phyloP scores from a whole-genome alignment of 1,139 yeast genomes.

The Pneumocystis canis region DNA sequence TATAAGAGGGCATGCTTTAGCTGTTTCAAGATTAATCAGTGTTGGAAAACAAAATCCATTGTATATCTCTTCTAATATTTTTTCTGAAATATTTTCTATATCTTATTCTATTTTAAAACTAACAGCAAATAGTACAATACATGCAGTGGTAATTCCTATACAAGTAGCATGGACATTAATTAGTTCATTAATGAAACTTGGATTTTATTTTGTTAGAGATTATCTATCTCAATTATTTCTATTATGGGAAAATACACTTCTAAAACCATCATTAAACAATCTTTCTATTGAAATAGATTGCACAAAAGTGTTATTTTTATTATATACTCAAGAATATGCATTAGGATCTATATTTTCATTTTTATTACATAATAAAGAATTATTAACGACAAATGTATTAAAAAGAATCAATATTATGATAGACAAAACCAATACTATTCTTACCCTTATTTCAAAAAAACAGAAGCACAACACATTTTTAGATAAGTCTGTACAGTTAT shows the following conservation, averaged over 20 bases:
- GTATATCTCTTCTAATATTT: background rate
- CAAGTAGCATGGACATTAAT: slow-evolving; percentile 1
- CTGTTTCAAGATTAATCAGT: background rate
- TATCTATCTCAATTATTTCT: background rate
- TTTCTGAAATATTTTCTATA: background rate
- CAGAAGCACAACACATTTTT: background rate
- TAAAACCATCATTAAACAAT: background rate
- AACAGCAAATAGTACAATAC: background rate
- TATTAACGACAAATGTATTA: background rate
- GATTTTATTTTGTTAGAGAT: slow-evolving; percentile 6
- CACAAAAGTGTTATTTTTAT: background rate
- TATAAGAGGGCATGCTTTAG: background rate
- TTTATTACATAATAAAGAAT: background rate
- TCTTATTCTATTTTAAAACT: background rate
- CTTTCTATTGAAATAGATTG: background rate
- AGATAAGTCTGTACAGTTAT: background rate
- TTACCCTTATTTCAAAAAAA: background rate
- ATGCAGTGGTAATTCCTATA: background rate
- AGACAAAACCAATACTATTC: background rate
- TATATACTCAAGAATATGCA: slow-evolving; percentile 1
- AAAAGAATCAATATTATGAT: background rate
- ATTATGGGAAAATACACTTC: background rate
- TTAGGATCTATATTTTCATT: background rate
- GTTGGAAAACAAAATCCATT: background rate
- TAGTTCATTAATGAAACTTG: slow-evolving; percentile 12